Evolutionary conservation across 306 rosid species (phyloP), one percentile per base, ranked within the genome.

Genomic region (Cucumis cinereus): DNA sequence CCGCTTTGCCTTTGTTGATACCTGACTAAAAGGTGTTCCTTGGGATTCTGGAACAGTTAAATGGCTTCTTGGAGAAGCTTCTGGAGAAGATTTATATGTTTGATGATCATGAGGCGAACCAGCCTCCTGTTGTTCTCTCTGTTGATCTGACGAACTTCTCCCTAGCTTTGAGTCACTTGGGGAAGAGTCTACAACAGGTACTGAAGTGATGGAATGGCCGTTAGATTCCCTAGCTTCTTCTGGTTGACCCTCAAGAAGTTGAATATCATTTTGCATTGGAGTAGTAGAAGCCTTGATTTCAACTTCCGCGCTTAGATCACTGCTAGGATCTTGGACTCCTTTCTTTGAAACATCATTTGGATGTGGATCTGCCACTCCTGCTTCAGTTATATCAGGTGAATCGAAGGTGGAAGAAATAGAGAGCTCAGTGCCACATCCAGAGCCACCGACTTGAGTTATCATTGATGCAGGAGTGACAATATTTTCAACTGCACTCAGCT

Each of bases 1-100:
- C 66, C 68, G 81, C 62, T 79, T 84, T 17, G 85, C 77, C 63
- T 90, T 90, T 66, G 79, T 79, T 6, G 99, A 95, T 73, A 92
- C 81, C 89, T 87, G 96, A 85, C 99, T 94, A 15, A 90, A 90
- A 69, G 99, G 96, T 22, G 99, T 94, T 63, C 91, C 99, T 76
- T 94, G 96, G 33, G 98, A 88, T 77, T 92, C 98, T 6, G 91
- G 85, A 60, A 83, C 80, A 35, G 95, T 89, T 59, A 89, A 72
- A 79, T 83, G 92, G 76, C 96, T 91, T 83, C 86, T 83, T 7
- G 96, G 97, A 77, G 97, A 90, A 78, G 90, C 96, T 85, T 85
- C 90, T 2, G 90, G 90, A 53, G 97, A 83, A 47, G 74, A 73
- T 24, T 78, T 84, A 75, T 74, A 78, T 52, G 89, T 86, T 71